Evolutionary conservation across 495 filamentous ascomycete species (phyloP).

Genomic region (Aspergillus olivimuriae): DNA sequence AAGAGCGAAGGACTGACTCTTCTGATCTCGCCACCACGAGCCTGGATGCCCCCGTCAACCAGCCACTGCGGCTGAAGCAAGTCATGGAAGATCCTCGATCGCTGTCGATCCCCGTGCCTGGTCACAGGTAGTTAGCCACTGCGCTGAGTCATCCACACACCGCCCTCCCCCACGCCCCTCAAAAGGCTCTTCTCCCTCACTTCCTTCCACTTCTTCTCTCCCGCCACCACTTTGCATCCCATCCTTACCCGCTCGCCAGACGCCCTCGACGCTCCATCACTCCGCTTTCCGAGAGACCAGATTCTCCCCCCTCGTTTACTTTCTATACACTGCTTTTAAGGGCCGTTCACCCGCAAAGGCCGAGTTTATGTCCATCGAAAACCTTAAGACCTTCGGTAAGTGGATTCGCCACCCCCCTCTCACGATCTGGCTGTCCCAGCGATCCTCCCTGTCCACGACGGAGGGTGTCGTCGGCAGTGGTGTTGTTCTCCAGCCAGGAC

Average conservation of each 20-base stretch:
- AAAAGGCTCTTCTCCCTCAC: constrained; percentile 44
- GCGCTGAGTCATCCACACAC: constrained; percentile 24
- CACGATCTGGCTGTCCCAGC: constrained; percentile 3
- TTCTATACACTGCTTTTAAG: constrained; percentile 38
- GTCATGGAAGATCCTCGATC: too few relatives aligned
- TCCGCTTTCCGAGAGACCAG: constrained; percentile 27
- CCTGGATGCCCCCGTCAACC: too few relatives aligned
- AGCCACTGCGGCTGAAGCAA: too few relatives aligned
- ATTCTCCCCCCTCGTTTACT: constrained; percentile 29
- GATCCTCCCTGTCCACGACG: too few relatives aligned
- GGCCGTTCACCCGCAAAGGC: constrained; percentile 38
- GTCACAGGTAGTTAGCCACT: too few relatives aligned
- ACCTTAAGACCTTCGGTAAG: constrained; percentile 98
- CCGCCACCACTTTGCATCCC: constrained; percentile 24
- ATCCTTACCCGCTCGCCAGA: constrained; percentile 8
- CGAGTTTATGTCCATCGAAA: constrained; percentile 99
- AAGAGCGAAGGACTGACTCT: too few relatives aligned
- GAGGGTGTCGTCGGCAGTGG: too few relatives aligned
- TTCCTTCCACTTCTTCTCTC: too few relatives aligned
- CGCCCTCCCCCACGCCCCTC: constrained; percentile 36
- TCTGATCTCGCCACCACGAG: too few relatives aligned
- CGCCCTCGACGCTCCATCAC: constrained; percentile 16
- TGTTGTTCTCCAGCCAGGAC: too few relatives aligned
- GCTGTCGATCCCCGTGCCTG: too few relatives aligned
- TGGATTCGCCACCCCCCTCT: constrained; percentile 29